Conservation (phyloP, 345 rosid genomes). For the Lagerstroemia speciosa region DNA sequence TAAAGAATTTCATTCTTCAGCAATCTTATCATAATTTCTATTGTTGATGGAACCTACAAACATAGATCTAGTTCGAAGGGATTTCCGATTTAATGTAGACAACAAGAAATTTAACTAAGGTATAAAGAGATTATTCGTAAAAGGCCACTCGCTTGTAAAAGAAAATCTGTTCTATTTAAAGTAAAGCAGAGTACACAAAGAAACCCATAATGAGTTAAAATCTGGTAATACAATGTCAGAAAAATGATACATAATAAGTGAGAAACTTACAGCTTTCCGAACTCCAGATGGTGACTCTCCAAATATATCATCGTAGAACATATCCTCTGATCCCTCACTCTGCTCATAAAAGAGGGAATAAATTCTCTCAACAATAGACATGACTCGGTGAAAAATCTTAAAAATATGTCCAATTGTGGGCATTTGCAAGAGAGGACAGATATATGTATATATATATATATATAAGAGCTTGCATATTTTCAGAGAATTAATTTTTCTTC, state of each 20-base stretch:
- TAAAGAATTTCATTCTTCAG: not conserved
- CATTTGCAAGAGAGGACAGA: not conserved
- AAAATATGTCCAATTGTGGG: not conserved
- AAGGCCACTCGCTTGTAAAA: not conserved
- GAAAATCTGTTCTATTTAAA: not conserved
- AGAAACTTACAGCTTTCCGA: conserved; percentile 41
- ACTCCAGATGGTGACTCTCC: conserved; percentile 86
- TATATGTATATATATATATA: too few species aligned
- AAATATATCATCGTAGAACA: conserved; percentile 85
- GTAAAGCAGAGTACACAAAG: not conserved
- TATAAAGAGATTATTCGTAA: not conserved
- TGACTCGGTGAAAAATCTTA: not conserved
- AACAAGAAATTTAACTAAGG: not conserved
- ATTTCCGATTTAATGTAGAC: not conserved
- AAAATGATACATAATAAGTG: not conserved
- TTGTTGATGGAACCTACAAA: not conserved
- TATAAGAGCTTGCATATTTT: not conserved
- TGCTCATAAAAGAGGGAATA: conserved; percentile 27
- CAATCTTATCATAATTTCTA: not conserved
- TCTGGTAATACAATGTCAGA: not conserved
- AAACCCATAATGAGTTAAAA: not conserved
- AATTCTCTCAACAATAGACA: not conserved
- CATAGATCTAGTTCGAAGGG: not conserved
- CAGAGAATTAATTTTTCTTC: not conserved
- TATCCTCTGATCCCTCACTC: conserved; percentile 81